Base-by-base conservation (phyloP, 1,284 basidiomycete species). In the Ganoderma multipileum region DNA sequence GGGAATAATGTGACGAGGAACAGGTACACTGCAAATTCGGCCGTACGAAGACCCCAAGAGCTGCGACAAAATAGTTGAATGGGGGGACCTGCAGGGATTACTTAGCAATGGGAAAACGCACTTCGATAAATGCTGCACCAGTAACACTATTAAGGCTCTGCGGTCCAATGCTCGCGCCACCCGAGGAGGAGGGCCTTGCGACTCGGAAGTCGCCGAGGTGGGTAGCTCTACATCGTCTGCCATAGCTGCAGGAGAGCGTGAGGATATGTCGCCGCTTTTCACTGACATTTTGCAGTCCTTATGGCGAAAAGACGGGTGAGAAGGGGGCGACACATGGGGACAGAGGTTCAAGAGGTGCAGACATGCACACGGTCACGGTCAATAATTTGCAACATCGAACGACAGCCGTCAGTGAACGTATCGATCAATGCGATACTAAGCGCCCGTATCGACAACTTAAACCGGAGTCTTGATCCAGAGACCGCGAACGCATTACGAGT, bases 1-100 rank as follows among this genome's bases (percentile, higher is more conserved):
- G 83, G 82, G 76, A 85, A 87, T 28, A 84, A 76, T 7, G 78
- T 76, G 63, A 87, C 81, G 62, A 87, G 80, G 72, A 84, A 84
- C 20, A 88, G 74, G 55, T 84, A 85, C 12, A 83, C 79, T 0
- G 83, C 82, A 65, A 85, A 86, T 73, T 85, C 84, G 12, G 81
- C 81, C 0, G 81, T 82, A 61, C 83, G 77, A 61, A 81, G 81
- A 0, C 82, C 82, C 82, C 83, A 85, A 0, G 85, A 79, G 55
- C 82, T 84, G 39, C 2, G 26, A 28, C 18, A 8, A 8, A 26
- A 8, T 2, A 20, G 36, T 26, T 33, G 4, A 36, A 1, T 2
- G 5, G 7, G 11, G 42, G 20, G 23, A 5, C 16, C 20, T 14
- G 20, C 38, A 23, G 9, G 20, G 28, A 3, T 36, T 7, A 55